Evolutionary conservation across 371 early-diverging fungal genomes (phyloP), one percentile per base, ranked within the genome.

Genomic region (Entomophthora muscae): DNA sequence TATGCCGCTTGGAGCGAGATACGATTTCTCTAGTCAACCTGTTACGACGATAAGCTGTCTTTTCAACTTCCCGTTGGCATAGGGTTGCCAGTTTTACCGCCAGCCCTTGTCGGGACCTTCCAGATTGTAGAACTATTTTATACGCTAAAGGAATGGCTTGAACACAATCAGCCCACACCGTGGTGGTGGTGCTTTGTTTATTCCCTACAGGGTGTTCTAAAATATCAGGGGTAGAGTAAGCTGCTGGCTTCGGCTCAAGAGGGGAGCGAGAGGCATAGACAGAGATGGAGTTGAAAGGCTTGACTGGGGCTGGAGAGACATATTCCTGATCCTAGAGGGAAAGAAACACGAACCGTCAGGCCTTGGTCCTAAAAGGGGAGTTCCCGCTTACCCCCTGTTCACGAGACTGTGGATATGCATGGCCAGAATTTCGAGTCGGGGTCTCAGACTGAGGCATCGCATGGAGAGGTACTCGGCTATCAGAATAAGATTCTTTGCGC

Each of bases 51-150:
- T 64, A 53, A 0, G 76, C 76, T 1, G 74, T 72, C 63, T 76
- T 74, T 24, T 76, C 70, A 21, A 73, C 73, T 67, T 83, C 80
- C 30, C 77, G 75, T 64, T 79, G 79, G 65, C 80, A 80, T 53
- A 78, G 72, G 28, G 76, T 78, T 0, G 80, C 80, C 7, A 80
- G 65, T 61, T 80, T 80, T 61, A 23, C n/a, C 22, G 31, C 32
- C 61, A 61, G 23, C 31, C 10, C 22, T n/a, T 28, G 10, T 23
- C 26, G 31, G n/a, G 61, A 61, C 31, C 21, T 33, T 24, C 22
- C 42, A 13, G 61, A 61, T 12, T 22, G 23, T 12, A 12, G 7
- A 32, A 42, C 61, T 7, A 32, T 31, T 22, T 42, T 12, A 30
- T 61, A 42, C 17, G 42, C 61, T n/a, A 61, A n/a, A 33, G 61